Evolutionary conservation across 768 basidiomycete genomes (phyloP).

Genomic region (Sistotremastrum niveocremeum): DNA sequence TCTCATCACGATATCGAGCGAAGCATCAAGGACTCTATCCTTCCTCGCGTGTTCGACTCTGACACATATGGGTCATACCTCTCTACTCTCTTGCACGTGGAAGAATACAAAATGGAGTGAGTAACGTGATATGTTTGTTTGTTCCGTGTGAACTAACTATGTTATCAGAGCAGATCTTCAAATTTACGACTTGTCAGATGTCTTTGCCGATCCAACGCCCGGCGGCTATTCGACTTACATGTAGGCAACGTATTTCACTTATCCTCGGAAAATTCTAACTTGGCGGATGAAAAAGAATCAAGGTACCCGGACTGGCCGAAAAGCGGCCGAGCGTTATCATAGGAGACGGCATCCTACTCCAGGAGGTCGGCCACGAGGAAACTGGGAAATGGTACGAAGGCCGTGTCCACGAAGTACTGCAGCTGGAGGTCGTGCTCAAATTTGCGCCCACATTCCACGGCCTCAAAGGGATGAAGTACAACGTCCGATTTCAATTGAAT

Average conservation of each 20-base stretch:
- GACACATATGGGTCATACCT: conserved; percentile 32
- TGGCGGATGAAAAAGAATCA: conserved; percentile 20
- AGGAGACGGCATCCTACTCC: conserved; percentile 31
- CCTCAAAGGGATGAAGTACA: conserved; percentile 27
- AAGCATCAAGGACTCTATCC: conserved; percentile 17
- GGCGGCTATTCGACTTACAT: conserved; percentile 32
- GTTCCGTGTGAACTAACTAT: conserved; percentile 21
- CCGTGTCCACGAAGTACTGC: conserved; percentile 34
- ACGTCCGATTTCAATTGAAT: conserved; percentile 44
- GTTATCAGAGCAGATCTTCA: conserved; percentile 17
- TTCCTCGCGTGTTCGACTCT: conserved; percentile 23
- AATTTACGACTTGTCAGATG: conserved; percentile 25
- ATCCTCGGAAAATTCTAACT: not conserved
- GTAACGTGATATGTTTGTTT: conserved; percentile 6
- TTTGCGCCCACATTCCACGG: conserved; percentile 31
- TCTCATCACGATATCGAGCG: conserved; percentile 13
- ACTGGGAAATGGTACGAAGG: conserved; percentile 21
- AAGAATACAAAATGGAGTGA: conserved; percentile 36
- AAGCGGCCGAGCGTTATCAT: conserved; percentile 45
- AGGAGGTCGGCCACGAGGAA: conserved; percentile 4
- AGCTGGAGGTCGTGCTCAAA: conserved; percentile 29
- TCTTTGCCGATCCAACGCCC: conserved; percentile 16
- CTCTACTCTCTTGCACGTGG: conserved; percentile 32
- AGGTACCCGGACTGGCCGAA: conserved; percentile 43
- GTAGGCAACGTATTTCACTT: conserved; percentile 4